These are phyloP conservation scores for Maudiozyma bulderi DNA, from an alignment of 805 yeast species.

Conservation along the genomic window DNA sequence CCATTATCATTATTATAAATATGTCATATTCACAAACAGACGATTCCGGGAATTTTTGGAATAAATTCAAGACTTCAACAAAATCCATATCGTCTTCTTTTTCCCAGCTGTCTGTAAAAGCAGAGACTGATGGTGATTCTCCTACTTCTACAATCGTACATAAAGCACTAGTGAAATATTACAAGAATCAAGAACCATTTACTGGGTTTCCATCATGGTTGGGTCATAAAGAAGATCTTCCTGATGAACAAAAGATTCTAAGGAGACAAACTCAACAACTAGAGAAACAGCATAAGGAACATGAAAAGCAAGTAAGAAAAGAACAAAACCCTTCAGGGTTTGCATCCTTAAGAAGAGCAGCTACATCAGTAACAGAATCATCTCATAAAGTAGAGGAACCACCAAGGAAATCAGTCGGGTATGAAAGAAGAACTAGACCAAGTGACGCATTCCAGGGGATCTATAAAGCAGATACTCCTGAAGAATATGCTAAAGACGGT, in stretches of 20 bases:
- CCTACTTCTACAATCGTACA: slow-evolving; percentile 37
- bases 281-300: slow-evolving; percentile 5
- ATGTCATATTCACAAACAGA: not conserved
- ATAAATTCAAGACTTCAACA: slow-evolving; percentile 24
- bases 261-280: slow-evolving; percentile 19
- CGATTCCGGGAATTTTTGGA: slow-evolving; percentile 22
- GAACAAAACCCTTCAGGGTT: not conserved
- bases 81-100: slow-evolving; percentile 24
- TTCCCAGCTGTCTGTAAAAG: slow-evolving; percentile 18
- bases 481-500: not conserved
- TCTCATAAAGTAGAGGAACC: not conserved
- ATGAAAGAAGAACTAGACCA: slow-evolving; percentile 7
- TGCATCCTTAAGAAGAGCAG: slow-evolving; percentile 1
- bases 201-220: slow-evolving; percentile 32
- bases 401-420: not conserved
- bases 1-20: too few species aligned
- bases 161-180: slow-evolving; percentile 35
- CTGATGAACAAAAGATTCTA: slow-evolving; percentile 25
- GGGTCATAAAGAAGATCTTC: slow-evolving; percentile 28
- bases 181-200: slow-evolving; percentile 27
- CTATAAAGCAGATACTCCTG: not conserved
- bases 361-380: not conserved
- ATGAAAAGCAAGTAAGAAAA: not conserved
- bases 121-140: slow-evolving; percentile 36
- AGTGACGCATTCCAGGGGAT: slow-evolving; percentile 23